phyloP scores from a whole-genome alignment of 2,329 filamentous ascomycete genomes.

The Arthrobotrys pseudoclavata region DNA sequence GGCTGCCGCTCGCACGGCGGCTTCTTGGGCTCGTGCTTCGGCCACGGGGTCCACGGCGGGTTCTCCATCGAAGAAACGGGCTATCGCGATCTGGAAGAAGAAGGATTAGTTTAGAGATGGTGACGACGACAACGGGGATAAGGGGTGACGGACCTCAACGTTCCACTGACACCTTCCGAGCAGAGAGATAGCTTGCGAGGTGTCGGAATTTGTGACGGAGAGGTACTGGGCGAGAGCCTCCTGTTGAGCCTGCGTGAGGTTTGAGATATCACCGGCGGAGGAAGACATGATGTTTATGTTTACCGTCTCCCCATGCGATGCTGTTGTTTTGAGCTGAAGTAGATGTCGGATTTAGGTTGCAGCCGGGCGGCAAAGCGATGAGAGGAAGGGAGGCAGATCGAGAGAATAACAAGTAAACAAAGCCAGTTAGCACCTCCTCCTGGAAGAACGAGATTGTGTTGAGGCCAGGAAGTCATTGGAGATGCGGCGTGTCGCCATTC shows the following conservation, averaged over 20 bases:
- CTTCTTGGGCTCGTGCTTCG: slow-evolving; percentile 77
- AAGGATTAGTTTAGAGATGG: slow-evolving; percentile 35
- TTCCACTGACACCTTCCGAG: slow-evolving; percentile 95
- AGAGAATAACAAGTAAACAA: not conserved
- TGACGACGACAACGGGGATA: not conserved
- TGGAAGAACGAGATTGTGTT: no score
- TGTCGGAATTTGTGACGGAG: slow-evolving; percentile 82
- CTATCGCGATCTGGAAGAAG: slow-evolving; percentile 83
- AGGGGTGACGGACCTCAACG: slow-evolving; percentile 75
- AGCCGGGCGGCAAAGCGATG: no score
- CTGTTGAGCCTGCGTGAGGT: slow-evolving; percentile 83
- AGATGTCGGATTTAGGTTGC: not conserved
- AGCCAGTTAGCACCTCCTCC: no score
- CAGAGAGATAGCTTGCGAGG: slow-evolving; percentile 80
- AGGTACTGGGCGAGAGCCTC: slow-evolving; percentile 88
- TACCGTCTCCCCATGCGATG: not conserved
- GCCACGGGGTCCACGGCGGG: slow-evolving; percentile 80
- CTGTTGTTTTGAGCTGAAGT: not conserved
- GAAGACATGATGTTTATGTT: slow-evolving; percentile 41
- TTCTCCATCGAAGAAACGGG: slow-evolving; percentile 98
- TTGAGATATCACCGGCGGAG: slow-evolving; percentile 71
- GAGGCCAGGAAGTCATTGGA: not conserved
- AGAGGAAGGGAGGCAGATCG: not conserved
- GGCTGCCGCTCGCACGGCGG: slow-evolving; percentile 61
- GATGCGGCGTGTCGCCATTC: slow-evolving; percentile 1